Evolutionary conservation across 192 early-diverging fungal species (phyloP), one percentile per base, ranked within the genome.

Genomic region (Backusella mclennaniae): DNA sequence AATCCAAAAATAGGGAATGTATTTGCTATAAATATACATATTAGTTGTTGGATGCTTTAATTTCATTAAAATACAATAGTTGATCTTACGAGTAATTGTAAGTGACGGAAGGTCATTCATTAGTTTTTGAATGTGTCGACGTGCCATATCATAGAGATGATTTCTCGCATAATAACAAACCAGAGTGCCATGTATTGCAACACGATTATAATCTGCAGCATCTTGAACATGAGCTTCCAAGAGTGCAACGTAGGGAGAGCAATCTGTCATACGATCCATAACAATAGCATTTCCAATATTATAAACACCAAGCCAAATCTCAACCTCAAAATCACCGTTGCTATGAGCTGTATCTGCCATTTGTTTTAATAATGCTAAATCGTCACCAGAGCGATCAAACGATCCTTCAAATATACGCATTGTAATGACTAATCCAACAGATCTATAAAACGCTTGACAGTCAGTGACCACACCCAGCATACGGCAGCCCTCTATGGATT

Each of bases 321-420:
- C 85, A 0, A 80, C 87, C 39, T 85, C 87, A 42, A 74, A 78
- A 36, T 88, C 87, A 8, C 85, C 82, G 56, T 85, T 88, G 21
- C 75, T 78, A 66, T 82, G 80, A 0, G 85, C 87, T 5, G 84
- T 84, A n/a, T 82, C 73, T 1, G 84, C 80, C 81, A 85, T 81
- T 53, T 76, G 73, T 11, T 85, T 80, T 11, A 85, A 49, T 3
- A 86, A 74, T 0, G 36, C 63, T 35, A 74, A 35, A 63, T 88
- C 87, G 19, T 82, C 73, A 0, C 42, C 76, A 17, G 77, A 75
- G 11, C 63, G 35, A 71, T 84, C 80, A 46, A 85, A 76, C 0
- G 81, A 77, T 14, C 87, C 87, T 69, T 88, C 85, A 82, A 84
- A 88, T 38, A 88, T 86, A 63, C 87, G 70, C 26, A 79, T 83